Conservation (phyloP, 768 basidiomycete species). For the Lactarius psammicola region DNA sequence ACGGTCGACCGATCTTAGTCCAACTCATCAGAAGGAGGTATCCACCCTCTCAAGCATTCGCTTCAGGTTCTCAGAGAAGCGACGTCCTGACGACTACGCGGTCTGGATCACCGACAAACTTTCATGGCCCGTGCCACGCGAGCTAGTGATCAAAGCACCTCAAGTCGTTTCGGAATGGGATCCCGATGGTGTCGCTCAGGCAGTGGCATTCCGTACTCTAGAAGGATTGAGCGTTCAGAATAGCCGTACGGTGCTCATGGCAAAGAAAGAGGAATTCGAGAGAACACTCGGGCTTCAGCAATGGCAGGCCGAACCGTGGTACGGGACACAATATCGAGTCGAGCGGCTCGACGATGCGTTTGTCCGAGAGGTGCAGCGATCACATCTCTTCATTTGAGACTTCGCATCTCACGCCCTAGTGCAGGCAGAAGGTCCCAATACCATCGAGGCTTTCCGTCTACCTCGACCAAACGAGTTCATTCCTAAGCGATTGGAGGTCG, state of each 20-base stretch:
- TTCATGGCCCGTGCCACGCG: slow-evolving; percentile 77
- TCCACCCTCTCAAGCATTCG: slow-evolving; percentile 65
- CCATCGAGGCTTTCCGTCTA: slow-evolving; percentile 66
- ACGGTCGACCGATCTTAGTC: slow-evolving; percentile 55
- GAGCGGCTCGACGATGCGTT: slow-evolving; percentile 65
- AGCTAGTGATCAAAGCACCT: slow-evolving; percentile 69
- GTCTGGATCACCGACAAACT: slow-evolving; percentile 71
- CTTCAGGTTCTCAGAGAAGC: slow-evolving; percentile 88
- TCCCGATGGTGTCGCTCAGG: slow-evolving; percentile 42
- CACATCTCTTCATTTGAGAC: background rate
- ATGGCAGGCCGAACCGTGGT: slow-evolving; percentile 87
- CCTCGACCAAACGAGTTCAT: slow-evolving; percentile 91
- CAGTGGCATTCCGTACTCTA: slow-evolving; percentile 60
- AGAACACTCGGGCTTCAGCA: slow-evolving; percentile 45
- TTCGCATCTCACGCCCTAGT: slow-evolving; percentile 12
- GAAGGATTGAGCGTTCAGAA: slow-evolving; percentile 55
- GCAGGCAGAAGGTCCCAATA: slow-evolving; percentile 64
- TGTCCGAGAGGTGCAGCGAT: slow-evolving; percentile 46
- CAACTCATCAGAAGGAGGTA: slow-evolving; percentile 76
- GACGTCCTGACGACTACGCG: slow-evolving; percentile 75
- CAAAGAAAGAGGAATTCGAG: slow-evolving; percentile 61
- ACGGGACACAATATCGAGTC: slow-evolving; percentile 86
- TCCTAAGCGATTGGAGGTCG: slow-evolving; percentile 80
- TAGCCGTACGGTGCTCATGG: slow-evolving; percentile 74
- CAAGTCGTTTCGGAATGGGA: slow-evolving; percentile 76